A percentile compares a stretch with the other conserved stretches of the same genome.
phyloP scores from a whole-genome alignment of 306 rosid genomes.

The Comarum palustre region DNA sequence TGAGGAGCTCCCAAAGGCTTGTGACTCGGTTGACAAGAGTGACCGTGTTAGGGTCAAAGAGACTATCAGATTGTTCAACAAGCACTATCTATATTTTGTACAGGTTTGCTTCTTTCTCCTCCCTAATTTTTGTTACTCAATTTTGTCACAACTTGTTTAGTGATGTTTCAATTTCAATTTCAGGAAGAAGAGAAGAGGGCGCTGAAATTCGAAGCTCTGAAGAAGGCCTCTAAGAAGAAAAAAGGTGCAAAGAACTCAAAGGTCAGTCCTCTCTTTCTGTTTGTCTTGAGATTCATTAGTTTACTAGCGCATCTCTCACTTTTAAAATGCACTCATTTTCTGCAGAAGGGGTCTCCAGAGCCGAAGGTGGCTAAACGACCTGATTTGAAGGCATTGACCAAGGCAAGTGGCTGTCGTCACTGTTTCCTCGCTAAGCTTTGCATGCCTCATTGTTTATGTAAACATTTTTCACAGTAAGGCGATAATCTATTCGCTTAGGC shows the following conservation, averaged over 20 bases:
- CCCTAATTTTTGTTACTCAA: background rate
- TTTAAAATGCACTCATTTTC: slow-evolving; percentile 14
- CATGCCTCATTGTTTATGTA: background rate
- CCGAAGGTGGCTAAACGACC: slow-evolving; percentile 63
- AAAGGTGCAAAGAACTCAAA: slow-evolving; percentile 23
- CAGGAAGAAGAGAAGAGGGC: slow-evolving; percentile 78
- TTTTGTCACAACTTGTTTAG: background rate
- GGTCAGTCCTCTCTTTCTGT: background rate
- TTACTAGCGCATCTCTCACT: background rate
- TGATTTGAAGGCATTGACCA: slow-evolving; percentile 78
- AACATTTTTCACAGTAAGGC: no score
- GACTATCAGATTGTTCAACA: slow-evolving; percentile 69
- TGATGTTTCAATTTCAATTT: background rate
- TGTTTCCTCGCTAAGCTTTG: background rate
- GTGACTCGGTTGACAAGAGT: slow-evolving; percentile 46
- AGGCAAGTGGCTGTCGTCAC: slow-evolving; percentile 49
- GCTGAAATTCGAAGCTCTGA: slow-evolving; percentile 29
- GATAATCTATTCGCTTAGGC: background rate
- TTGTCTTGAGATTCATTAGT: background rate
- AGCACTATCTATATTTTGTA: slow-evolving; percentile 67
- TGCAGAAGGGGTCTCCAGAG: slow-evolving; percentile 40
- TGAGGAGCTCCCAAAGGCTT: background rate
- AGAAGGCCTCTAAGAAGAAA: slow-evolving; percentile 12
- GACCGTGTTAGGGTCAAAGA: slow-evolving; percentile 63
- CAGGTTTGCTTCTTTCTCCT: slow-evolving; percentile 54